These are phyloP conservation scores for Lipomyces kockii DNA, from an alignment of 805 yeast species.

Conservation along the genomic window DNA sequence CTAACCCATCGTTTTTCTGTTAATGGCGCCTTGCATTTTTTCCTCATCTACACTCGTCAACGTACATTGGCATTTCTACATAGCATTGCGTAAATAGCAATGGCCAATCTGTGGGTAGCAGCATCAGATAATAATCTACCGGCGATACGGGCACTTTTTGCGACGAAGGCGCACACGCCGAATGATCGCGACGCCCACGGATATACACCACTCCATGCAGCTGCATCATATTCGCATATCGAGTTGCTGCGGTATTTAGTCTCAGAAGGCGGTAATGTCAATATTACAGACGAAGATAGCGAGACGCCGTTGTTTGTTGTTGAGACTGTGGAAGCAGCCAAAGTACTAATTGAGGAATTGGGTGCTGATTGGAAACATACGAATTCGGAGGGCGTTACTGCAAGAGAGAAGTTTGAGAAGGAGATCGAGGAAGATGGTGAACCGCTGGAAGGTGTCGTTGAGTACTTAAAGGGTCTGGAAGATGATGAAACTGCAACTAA, in stretches of 20 bases:
- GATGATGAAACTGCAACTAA: slow-evolving; percentile 32
- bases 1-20: not conserved
- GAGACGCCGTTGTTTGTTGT: slow-evolving; percentile 94
- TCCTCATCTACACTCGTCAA: not conserved
- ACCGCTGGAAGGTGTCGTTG: slow-evolving; percentile 69
- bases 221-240: slow-evolving; percentile 86
- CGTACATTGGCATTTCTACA: not conserved
- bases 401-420: slow-evolving; percentile 22
- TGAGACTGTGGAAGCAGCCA: slow-evolving; percentile 72
- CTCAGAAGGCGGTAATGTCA: slow-evolving; percentile 72
- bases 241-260: slow-evolving; percentile 67
- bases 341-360: slow-evolving; percentile 64
- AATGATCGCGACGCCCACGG: slow-evolving; percentile 89
- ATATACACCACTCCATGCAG: slow-evolving; percentile 96
- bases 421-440: slow-evolving; percentile 83
- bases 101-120: slow-evolving; percentile 84
- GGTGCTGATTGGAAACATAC: slow-evolving; percentile 66
- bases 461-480: slow-evolving; percentile 58
- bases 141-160: slow-evolving; percentile 61
- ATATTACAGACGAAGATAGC: slow-evolving; percentile 84
- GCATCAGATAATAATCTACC: slow-evolving; percentile 80
- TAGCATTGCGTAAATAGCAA: slow-evolving; percentile 7
- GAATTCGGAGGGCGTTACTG: slow-evolving; percentile 76
- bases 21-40: not conserved
- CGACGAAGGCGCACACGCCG: slow-evolving; percentile 59